Evolutionary conservation across 2,329 filamentous ascomycete genomes (phyloP).

Genomic region (Epichloe uncinata): DNA sequence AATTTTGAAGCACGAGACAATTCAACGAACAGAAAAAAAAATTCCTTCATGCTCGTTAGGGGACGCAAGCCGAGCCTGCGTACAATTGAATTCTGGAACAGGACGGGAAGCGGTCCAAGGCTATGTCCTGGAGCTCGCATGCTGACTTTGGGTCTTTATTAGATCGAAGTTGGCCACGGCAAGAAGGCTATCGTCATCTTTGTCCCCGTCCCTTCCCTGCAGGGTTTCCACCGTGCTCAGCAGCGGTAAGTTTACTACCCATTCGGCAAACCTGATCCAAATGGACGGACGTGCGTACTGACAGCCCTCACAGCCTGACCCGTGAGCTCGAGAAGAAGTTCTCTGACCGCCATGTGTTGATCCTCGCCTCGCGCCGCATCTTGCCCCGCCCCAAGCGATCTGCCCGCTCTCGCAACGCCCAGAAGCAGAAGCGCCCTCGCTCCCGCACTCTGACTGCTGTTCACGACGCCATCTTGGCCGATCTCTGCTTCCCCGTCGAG

Average conservation of each 20-base stretch:
- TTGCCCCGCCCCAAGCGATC: slow-evolving; percentile 97
- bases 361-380: slow-evolving; percentile 98
- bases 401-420: slow-evolving; percentile 87
- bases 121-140: slow-evolving; percentile 60
- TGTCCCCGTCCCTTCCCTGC: slow-evolving; percentile 97
- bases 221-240: slow-evolving; percentile 98
- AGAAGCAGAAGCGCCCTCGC: slow-evolving; percentile 97
- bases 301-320: slow-evolving; percentile 61
- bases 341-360: slow-evolving; percentile 98
- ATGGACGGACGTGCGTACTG: neutral
- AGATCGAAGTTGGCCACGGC: slow-evolving; percentile 99
- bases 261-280: neutral
- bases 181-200: slow-evolving; percentile 99
- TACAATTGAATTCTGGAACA: slow-evolving; percentile 41
- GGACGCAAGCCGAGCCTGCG: slow-evolving; percentile 20
- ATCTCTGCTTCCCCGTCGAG: slow-evolving; percentile 99
- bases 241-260: slow-evolving; percentile 64
- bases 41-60: slow-evolving; percentile 8
- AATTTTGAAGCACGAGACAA: neutral
- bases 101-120: slow-evolving; percentile 67
- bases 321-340: slow-evolving; percentile 99
- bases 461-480: slow-evolving; percentile 94
- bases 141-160: slow-evolving; percentile 55
- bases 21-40: slow-evolving; percentile 2
- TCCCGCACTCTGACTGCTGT: slow-evolving; percentile 96